Conservation (phyloP, 2,329 filamentous ascomycete species). For the Beauveria pseudobassiana region DNA sequence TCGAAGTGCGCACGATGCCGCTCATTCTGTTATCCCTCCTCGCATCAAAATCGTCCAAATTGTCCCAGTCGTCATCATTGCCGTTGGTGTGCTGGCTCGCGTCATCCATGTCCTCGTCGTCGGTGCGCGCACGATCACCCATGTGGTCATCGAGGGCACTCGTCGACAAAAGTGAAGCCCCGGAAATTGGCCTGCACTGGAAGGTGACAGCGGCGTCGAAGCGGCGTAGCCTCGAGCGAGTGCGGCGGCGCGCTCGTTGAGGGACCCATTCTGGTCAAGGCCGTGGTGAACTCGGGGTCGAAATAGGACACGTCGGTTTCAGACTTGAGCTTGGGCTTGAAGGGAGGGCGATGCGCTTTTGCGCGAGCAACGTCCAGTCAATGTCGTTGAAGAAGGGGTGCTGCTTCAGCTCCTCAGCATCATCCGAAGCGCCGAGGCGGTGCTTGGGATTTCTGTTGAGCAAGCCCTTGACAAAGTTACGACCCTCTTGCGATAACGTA, state of each 20-base stretch:
- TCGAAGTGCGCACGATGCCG: constrained; percentile 50
- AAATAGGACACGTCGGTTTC: constrained; percentile 97
- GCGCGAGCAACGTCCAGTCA: constrained; percentile 80
- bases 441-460: constrained; percentile 97
- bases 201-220: constrained; percentile 87
- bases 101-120: constrained; percentile 56
- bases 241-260: constrained; percentile 85
- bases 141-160: constrained; percentile 87
- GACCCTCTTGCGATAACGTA: constrained; percentile 85
- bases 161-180: constrained; percentile 98
- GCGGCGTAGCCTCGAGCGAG: constrained; percentile 79
- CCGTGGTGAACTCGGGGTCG: constrained; percentile 96
- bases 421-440: constrained; percentile 79
- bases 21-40: constrained; percentile 54
- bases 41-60: constrained; percentile 46
- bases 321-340: constrained; percentile 95
- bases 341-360: constrained; percentile 90
- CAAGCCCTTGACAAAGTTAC: constrained; percentile 96
- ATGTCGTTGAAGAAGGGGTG: constrained; percentile 94
- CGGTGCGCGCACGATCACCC: constrained; percentile 39
- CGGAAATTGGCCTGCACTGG: constrained; percentile 97
- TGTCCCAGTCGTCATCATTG: constrained; percentile 50
- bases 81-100: constrained; percentile 26
- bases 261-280: constrained; percentile 74
- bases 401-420: constrained; percentile 88